Evolutionary conservation across 1,139 yeast species (phyloP).

Genomic region (Geotrichum restrictum): DNA sequence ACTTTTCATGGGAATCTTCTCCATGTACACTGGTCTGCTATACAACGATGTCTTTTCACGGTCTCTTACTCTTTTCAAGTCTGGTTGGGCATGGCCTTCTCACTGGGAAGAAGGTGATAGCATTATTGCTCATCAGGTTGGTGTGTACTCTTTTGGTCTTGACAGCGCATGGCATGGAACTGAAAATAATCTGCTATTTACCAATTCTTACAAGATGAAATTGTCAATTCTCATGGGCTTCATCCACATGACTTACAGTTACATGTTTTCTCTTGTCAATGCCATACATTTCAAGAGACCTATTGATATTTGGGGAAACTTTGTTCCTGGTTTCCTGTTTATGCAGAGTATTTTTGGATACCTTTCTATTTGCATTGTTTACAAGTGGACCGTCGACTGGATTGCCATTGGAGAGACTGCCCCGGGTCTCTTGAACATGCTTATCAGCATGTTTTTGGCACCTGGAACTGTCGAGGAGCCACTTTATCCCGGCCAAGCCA

Average conservation of each 20-base stretch:
- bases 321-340: slow-evolving; percentile 87
- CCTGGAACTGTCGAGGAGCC: slow-evolving; percentile 87
- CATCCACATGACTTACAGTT: slow-evolving; percentile 88
- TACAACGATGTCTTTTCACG: slow-evolving; percentile 92
- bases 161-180: slow-evolving; percentile 98
- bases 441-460: slow-evolving; percentile 90
- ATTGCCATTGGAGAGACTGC: slow-evolving; percentile 66
- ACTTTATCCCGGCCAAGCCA: slow-evolving; percentile 78
- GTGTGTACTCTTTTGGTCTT: slow-evolving; percentile 77
- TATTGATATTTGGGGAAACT: slow-evolving; percentile 87
- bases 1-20: slow-evolving; percentile 84
- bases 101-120: slow-evolving; percentile 61
- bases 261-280: slow-evolving; percentile 79
- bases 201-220: slow-evolving; percentile 96
- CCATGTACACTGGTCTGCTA: slow-evolving; percentile 88
- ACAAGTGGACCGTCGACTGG: slow-evolving; percentile 97
- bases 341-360: slow-evolving; percentile 97
- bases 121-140: slow-evolving; percentile 59
- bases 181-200: slow-evolving; percentile 81
- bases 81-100: slow-evolving; percentile 93
- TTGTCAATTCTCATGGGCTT: slow-evolving; percentile 91
- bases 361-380: slow-evolving; percentile 73
- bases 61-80: slow-evolving; percentile 76
- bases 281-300: slow-evolving; percentile 66
- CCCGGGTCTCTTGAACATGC: slow-evolving; percentile 90